These are phyloP conservation scores for Magnaporthiopsis rhizophila DNA, from an alignment of 2,329 filamentous ascomycete species.

Conservation along the genomic window DNA sequence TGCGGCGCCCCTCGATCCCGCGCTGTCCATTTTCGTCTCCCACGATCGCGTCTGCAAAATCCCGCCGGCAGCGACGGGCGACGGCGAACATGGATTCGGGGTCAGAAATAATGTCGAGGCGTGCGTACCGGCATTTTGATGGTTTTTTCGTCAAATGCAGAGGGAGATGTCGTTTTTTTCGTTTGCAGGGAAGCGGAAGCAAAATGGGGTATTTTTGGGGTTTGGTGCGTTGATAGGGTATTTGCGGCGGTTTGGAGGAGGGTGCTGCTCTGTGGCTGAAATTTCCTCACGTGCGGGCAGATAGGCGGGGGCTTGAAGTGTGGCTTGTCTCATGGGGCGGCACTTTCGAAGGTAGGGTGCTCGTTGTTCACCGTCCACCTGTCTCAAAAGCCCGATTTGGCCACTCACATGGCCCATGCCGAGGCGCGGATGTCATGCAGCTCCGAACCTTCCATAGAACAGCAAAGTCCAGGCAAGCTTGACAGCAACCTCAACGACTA, in stretches of 20 bases:
- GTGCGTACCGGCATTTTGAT: conserved; percentile 32
- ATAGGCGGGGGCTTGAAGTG: not conserved
- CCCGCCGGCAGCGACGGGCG: not conserved
- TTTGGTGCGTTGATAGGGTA: not conserved
- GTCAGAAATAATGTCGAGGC: not conserved
- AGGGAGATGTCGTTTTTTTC: conserved; percentile 11
- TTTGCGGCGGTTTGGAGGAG: not conserved
- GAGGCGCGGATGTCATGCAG: not conserved
- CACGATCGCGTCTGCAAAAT: not conserved
- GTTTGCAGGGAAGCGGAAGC: not conserved
- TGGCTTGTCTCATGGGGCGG: not conserved
- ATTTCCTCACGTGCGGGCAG: not conserved
- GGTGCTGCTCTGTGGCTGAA: not conserved
- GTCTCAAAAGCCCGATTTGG: too few relatives aligned
- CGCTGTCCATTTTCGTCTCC: not conserved
- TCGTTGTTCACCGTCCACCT: not conserved
- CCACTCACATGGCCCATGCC: too few relatives aligned
- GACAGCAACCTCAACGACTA: not conserved
- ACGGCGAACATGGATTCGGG: not conserved
- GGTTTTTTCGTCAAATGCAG: conserved; percentile 21
- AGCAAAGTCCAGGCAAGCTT: not conserved
- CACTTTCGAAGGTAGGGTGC: not conserved
- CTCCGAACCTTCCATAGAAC: not conserved
- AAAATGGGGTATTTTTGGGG: not conserved
- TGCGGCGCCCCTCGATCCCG: not conserved